Base-by-base conservation (phyloP, 176 grass and related monocot species). In the Avena sativa region DNA sequence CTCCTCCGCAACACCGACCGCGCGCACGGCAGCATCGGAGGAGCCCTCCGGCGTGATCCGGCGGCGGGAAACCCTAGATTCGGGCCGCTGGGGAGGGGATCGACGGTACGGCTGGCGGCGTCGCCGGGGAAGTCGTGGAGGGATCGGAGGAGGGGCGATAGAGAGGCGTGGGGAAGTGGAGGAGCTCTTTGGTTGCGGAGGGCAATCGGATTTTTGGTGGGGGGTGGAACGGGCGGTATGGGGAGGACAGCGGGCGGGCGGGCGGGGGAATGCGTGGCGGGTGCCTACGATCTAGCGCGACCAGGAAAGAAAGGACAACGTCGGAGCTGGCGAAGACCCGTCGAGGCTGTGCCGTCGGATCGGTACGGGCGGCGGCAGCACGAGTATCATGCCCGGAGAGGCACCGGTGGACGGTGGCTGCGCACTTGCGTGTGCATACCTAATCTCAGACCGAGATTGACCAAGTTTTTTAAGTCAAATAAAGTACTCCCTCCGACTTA, bases 21-120 rank as follows among this genome's bases (percentile, higher is more conserved):
- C 78, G 81, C 86, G 82, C 88, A 83, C 76, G 87, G 91, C 71
- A 91, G 65, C 87, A 94, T 89, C 74, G 79, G 28, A 43, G 40
- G 40, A 43, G 40, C 40, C 40, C 52, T 43, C 40, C 40, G 40
- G 40, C 40, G 40, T 43, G 40, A 43, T 43, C 40, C 40, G 80
- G 71, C 52, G 25, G 79, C 12, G 25, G 58, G 62, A 28, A 88
- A 78, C 78, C 90, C 82, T 91, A 88, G 86, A 85, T 88, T 91
- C 71, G 74, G 49, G 25, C 72, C 61, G 52, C 13, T 2, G 40
- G 34, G 26, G 17, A 30, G 26, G 12, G 61, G 40, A 6, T 5
- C 76, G 78, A 4, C 0, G 85, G 15, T 53, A 46, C 16, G 8
- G 38, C 13, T 7, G 13, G 65, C 38, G 56, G 78, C 77, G 83